A percentile compares a stretch with the other conserved stretches of the same genome.
phyloP scores from a whole-genome alignment of 2,329 filamentous ascomycete species.

The Colletotrichum kahawae region DNA sequence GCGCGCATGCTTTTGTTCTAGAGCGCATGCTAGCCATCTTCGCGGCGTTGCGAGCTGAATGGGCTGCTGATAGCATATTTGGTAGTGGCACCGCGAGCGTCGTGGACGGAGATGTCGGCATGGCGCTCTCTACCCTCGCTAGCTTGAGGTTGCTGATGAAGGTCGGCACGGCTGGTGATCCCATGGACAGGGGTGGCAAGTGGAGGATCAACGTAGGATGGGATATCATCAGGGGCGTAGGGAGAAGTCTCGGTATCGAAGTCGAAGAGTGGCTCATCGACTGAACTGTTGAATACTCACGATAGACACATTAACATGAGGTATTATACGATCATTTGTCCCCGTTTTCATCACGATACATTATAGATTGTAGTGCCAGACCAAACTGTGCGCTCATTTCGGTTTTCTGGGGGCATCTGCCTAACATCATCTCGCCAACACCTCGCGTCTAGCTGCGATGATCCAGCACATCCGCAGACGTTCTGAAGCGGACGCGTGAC shows the following conservation, averaged over 20 bases:
- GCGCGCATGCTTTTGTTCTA: slow-evolving; percentile 77
- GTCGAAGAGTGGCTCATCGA: slow-evolving; percentile 79
- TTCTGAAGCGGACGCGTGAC: neutral
- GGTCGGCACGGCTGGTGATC: slow-evolving; percentile 66
- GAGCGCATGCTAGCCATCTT: slow-evolving; percentile 83
- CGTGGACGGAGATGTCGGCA: slow-evolving; percentile 62
- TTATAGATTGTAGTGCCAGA: neutral
- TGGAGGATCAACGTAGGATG: slow-evolving; percentile 82
- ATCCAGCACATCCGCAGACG: neutral
- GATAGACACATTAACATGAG: neutral
- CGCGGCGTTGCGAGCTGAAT: slow-evolving; percentile 65
- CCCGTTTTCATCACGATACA: neutral
- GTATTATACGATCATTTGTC: neutral
- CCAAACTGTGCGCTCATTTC: neutral
- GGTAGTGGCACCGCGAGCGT: slow-evolving; percentile 39
- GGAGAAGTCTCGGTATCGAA: slow-evolving; percentile 77
- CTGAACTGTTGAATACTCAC: slow-evolving; percentile 35
- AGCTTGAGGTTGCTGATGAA: slow-evolving; percentile 73
- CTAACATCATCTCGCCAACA: neutral
- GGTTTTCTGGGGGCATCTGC: neutral
- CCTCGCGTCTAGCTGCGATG: neutral
- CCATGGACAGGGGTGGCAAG: slow-evolving; percentile 71
- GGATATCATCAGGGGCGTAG: slow-evolving; percentile 75
- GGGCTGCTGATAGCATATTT: slow-evolving; percentile 44
- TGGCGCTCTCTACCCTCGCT: slow-evolving; percentile 74